Percentiles rank a stretch among this genome's conserved stretches.
Conservation (phyloP, 306 rosid genomes). For the Abrus precatorius region DNA sequence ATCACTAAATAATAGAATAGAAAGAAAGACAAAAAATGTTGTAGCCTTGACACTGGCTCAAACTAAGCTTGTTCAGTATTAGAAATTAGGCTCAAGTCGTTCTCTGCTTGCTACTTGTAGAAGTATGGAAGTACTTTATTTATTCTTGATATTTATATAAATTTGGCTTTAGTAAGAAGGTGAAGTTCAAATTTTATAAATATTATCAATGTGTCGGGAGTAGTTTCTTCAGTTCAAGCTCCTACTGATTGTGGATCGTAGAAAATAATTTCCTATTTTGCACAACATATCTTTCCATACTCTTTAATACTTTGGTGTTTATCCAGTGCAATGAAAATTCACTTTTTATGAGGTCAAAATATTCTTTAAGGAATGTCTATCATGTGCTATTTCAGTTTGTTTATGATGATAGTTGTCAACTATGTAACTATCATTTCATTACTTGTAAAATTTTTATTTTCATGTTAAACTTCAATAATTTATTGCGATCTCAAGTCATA, state of each 20-base stretch:
- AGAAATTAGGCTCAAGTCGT: neutral
- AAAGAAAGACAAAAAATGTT: neutral
- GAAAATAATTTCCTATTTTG: conserved; percentile 2
- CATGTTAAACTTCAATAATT: conserved; percentile 10
- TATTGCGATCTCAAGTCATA: conserved; percentile 33
- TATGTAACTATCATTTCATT: conserved; percentile 18
- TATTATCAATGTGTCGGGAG: neutral
- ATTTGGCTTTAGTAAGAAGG: neutral
- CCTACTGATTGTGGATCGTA: conserved; percentile 4
- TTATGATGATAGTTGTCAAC: neutral
- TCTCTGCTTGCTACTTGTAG: neutral
- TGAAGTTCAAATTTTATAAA: conserved; percentile 6
- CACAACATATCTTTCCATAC: neutral
- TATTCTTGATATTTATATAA: neutral
- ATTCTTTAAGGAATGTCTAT: conserved; percentile 11
- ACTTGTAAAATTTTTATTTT: conserved; percentile 2
- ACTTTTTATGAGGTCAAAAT: neutral
- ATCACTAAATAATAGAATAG: neutral
- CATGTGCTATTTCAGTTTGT: neutral
- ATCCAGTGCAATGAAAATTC: neutral
- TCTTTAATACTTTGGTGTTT: conserved; percentile 7
- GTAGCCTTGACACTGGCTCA: neutral
- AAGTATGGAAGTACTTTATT: neutral
- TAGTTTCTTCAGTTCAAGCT: conserved; percentile 15
- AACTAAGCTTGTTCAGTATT: neutral